Base-by-base conservation (phyloP, 1,284 basidiomycete genomes). In the Heterobasidion parviporum region DNA sequence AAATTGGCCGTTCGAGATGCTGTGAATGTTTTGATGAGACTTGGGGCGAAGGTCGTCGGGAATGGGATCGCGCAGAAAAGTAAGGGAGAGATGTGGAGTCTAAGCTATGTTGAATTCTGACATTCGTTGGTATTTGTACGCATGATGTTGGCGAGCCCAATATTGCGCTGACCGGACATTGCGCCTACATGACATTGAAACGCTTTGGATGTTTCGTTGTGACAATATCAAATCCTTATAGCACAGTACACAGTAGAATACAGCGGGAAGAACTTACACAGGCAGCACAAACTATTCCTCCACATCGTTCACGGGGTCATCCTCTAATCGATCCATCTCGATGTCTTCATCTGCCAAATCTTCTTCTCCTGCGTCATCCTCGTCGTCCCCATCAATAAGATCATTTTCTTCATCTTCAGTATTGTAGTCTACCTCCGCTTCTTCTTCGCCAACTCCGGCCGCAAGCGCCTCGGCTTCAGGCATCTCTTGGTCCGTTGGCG, bases 1-100 rank as follows among this genome's bases (percentile, higher is more conserved):
- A 56, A 56, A 9, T 51, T 62, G 4, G 61, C 58, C 26, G 38
- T 62, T 43, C 48, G 60, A 2, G 61, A 62, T 34, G 60, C 61
- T 3, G 60, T 59, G 8, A 20, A 47, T 9, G 56, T 61, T 38
- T 52, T 62, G 16, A 54, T 54, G n/a, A 33, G 60, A 2, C 41
- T 62, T 1, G 61, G 61, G 1, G 60, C 61, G 20, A 49, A 54
- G 41, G 58, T 56, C 9, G 36, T 57, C 1, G 54, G 60, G 4
- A 54, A 53, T 6, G 59, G 52, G 12, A 53, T 53, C 9, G 55
- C 45, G 3, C 54, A 26, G 14, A 32, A 43, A 12, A 48, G 46
- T 32, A 54, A 56, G 43, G 61, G 58, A 20, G 60, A 59, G 56
- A 62, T 62, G 61, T 62, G 60, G 61, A 62, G 61, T 47, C 54